phyloP scores from a whole-genome alignment of 331 rosid genomes.

The Quercus lobata region DNA sequence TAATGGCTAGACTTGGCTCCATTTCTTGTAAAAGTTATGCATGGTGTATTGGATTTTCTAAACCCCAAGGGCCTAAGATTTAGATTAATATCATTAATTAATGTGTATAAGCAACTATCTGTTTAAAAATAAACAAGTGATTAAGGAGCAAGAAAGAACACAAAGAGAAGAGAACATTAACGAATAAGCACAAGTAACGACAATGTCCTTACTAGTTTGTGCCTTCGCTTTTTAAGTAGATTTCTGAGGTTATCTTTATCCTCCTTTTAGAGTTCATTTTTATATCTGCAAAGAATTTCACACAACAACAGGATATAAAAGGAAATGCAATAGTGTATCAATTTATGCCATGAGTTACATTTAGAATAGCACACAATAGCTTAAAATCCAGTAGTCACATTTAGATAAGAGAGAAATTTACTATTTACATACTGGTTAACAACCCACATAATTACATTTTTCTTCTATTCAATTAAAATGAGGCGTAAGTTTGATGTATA shows the following conservation, averaged over 20 bases:
- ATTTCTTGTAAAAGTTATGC: not conserved
- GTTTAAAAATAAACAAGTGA: no score
- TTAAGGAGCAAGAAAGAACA: no score
- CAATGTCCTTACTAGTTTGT: conserved; percentile 58
- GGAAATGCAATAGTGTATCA: not conserved
- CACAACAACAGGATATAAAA: not conserved
- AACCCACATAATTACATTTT: not conserved
- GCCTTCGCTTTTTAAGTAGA: conserved; percentile 66
- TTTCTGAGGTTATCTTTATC: conserved; percentile 60
- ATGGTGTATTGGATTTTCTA: not conserved
- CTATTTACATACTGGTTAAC: not conserved
- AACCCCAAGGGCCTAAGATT: not conserved
- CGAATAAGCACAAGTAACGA: not conserved
- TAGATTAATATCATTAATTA: not conserved
- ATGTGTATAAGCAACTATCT: no score
- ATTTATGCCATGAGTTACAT: not conserved
- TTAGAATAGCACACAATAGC: not conserved
- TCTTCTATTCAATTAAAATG: not conserved
- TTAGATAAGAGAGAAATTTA: not conserved
- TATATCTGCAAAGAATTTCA: conserved; percentile 61
- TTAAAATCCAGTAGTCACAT: not conserved
- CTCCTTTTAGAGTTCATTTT: conserved; percentile 67
- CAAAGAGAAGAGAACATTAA: no score
- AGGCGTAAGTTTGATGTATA: not conserved
- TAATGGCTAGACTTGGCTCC: not conserved